These are phyloP conservation scores for Aspergillus sp. DNA, from an alignment of 2,329 filamentous ascomycete genomes.

Conservation along the genomic window DNA sequence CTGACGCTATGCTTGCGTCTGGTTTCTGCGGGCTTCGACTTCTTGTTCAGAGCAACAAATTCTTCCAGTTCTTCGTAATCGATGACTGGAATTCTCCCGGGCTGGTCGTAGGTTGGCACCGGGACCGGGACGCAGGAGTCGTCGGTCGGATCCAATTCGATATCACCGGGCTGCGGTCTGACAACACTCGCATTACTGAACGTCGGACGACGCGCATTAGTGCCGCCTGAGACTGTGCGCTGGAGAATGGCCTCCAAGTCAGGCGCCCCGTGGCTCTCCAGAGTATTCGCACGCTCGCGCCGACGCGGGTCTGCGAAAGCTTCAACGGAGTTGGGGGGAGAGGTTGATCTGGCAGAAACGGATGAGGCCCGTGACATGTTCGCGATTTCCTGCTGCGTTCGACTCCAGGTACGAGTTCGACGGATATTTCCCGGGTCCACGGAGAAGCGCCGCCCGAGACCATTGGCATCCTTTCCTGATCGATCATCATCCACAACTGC, in stretches of 20 bases:
- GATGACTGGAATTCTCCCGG: conserved; percentile 70
- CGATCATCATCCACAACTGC: conserved; percentile 69
- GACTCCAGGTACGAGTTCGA: conserved; percentile 26
- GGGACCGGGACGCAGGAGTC: conserved; percentile 75
- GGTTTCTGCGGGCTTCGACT: conserved; percentile 38
- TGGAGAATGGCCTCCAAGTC: conserved; percentile 54
- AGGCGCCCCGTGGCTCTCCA: conserved; percentile 52
- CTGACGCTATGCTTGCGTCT: conserved; percentile 40
- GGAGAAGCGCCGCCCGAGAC: conserved; percentile 31
- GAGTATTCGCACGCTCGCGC: conserved; percentile 63
- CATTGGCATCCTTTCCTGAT: conserved; percentile 28
- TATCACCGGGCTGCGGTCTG: conserved; percentile 40
- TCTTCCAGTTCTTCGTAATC: conserved; percentile 93
- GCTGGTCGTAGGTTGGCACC: conserved; percentile 50
- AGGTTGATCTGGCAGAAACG: conserved; percentile 58
- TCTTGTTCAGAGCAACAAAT: conserved; percentile 60
- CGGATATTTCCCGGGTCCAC: conserved; percentile 34
- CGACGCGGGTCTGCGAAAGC: conserved; percentile 88
- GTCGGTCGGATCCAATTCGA: conserved; percentile 27
- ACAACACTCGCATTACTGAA: conserved; percentile 51
- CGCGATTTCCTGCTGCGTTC: conserved; percentile 31
- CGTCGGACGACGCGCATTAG: conserved; percentile 53
- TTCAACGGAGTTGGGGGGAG: conserved; percentile 94
- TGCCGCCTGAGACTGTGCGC: conserved; percentile 62
- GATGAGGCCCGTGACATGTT: conserved; percentile 42